These are phyloP conservation scores for Drechmeria coniospora DNA, from an alignment of 2,329 filamentous ascomycete species.

Conservation along the genomic window DNA sequence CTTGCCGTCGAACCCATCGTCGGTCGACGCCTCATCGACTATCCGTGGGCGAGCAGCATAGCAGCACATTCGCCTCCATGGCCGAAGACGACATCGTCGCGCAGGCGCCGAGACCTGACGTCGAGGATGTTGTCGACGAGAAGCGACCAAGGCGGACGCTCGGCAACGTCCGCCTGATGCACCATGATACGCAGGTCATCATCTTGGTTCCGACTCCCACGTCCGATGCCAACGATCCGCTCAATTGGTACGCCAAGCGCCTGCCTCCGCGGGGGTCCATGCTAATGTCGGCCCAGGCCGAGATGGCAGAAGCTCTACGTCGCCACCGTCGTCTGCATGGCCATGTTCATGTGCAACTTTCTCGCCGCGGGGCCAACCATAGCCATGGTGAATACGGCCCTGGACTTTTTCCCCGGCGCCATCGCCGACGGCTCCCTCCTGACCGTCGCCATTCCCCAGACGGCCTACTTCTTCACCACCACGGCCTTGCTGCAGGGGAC, in stretches of 20 bases:
- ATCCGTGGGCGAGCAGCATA: background rate
- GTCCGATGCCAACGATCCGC: slow-evolving; percentile 11
- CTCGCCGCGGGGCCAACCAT: slow-evolving; percentile 38
- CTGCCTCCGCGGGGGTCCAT: background rate
- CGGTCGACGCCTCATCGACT: background rate
- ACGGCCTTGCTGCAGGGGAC: slow-evolving; percentile 33
- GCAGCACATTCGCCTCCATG: background rate
- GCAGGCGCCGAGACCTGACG: slow-evolving; percentile 4
- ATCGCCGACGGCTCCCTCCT: slow-evolving; percentile 13
- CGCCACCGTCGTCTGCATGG: slow-evolving; percentile 31
- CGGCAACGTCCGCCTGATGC: slow-evolving; percentile 25
- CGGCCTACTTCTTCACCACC: slow-evolving; percentile 37
- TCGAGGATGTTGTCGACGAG: slow-evolving; percentile 2
- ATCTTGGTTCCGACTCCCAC: slow-evolving; percentile 26
- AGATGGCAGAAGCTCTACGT: slow-evolving; percentile 33
- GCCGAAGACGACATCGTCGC: slow-evolving; percentile 2
- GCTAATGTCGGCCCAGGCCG: slow-evolving; percentile 18
- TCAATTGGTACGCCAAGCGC: slow-evolving; percentile 27
- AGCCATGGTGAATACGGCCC: slow-evolving; percentile 30
- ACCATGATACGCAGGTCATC: slow-evolving; percentile 27
- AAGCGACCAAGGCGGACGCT: slow-evolving; percentile 14
- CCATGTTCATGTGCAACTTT: slow-evolving; percentile 42
- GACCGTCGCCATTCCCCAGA: slow-evolving; percentile 21
- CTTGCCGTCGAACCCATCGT: background rate
- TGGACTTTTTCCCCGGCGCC: slow-evolving; percentile 28